Conservation (phyloP, 2,329 filamentous ascomycete species). For the Zymoseptoria ardabiliae region DNA sequence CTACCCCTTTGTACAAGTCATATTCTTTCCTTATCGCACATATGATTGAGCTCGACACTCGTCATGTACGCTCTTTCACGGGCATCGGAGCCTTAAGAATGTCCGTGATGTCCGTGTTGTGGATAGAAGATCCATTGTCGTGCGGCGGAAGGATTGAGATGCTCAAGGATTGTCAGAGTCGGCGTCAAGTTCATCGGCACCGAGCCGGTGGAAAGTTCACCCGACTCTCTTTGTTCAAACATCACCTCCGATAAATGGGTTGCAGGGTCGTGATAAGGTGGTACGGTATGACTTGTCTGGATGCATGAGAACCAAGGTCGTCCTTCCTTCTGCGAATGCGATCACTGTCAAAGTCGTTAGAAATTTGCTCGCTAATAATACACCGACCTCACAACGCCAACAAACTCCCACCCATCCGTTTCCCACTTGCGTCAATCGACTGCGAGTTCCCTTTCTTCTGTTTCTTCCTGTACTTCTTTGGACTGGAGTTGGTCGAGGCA, state of each 20-base stretch:
- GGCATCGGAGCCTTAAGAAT: background rate
- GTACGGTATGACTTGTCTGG: too few species aligned
- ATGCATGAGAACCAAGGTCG: too few species aligned
- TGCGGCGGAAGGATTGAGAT: background rate
- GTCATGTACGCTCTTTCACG: background rate
- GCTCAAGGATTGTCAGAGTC: background rate
- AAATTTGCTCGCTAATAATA: background rate
- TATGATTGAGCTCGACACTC: background rate
- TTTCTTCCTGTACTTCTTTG: slow-evolving; percentile 10
- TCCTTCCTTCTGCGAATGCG: background rate
- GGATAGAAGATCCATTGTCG: background rate
- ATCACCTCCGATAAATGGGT: background rate
- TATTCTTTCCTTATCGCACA: background rate
- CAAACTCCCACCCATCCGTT: slow-evolving; percentile 12
- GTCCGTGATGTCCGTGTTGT: background rate
- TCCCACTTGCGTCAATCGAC: slow-evolving; percentile 2
- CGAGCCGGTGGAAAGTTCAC: background rate
- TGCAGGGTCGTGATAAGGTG: background rate
- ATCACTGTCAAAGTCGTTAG: background rate
- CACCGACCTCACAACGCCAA: slow-evolving; percentile 7
- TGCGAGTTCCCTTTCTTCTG: slow-evolving; percentile 7
- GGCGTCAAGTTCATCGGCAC: background rate
- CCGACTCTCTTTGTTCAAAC: background rate
- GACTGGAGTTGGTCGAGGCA: background rate
- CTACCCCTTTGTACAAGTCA: background rate